Evolutionary conservation across 345 rosid species (phyloP).

Genomic region (Eucalyptus lansdowneana): DNA sequence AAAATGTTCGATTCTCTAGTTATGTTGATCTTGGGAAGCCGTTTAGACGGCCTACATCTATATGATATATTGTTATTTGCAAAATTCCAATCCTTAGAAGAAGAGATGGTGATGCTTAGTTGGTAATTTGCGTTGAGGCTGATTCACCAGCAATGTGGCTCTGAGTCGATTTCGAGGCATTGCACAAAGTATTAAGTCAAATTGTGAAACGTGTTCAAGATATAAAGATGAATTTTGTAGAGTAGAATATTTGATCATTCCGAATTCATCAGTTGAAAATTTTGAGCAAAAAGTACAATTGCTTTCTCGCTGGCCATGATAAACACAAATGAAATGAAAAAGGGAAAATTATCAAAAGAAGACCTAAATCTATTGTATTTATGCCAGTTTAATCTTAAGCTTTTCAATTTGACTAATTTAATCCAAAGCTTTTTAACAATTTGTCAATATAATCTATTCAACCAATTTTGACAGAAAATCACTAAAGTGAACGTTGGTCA

Average conservation of each 20-base stretch:
- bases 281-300: neutral
- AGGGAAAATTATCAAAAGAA: rapidly evolving
- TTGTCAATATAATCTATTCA: neutral
- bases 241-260: neutral
- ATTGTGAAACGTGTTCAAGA: neutral
- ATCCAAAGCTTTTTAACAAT: too few relatives aligned
- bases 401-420: too few relatives aligned
- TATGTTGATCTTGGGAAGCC: too few relatives aligned
- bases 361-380: neutral
- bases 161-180: neutral
- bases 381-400: too few relatives aligned
- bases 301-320: neutral
- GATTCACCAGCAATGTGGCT: neutral
- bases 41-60: too few relatives aligned
- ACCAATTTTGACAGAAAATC: neutral
- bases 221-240: neutral
- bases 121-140: neutral
- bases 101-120: neutral
- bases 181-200: neutral
- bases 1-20: too few relatives aligned
- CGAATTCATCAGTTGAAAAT: neutral
- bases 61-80: neutral
- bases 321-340: neutral
- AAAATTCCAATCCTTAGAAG: neutral
- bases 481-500: neutral